Percentiles rank a stretch among this genome's conserved stretches.
phyloP scores from a whole-genome alignment of 352 stramenopile species.

The Phytophthora hibernalis region DNA sequence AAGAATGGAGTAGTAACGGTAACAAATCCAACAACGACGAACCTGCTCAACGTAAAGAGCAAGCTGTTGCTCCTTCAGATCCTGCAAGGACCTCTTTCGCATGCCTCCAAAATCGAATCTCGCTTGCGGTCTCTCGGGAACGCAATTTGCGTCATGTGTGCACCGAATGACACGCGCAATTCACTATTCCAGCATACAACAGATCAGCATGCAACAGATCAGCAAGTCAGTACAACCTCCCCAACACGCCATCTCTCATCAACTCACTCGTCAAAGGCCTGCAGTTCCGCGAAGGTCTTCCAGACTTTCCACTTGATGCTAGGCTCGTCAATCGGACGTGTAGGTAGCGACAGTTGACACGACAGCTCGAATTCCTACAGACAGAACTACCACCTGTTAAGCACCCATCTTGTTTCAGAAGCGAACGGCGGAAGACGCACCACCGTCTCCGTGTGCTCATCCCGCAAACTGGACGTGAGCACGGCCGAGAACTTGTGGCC shows the following conservation, averaged over 20 bases:
- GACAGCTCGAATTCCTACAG: constrained; percentile 76
- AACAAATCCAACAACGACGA: constrained; percentile 7
- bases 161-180: constrained; percentile 55
- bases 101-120: constrained; percentile 72
- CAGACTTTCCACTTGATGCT: constrained; percentile 84
- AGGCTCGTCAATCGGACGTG: constrained; percentile 61
- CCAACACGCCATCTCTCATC: background rate
- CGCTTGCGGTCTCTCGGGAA: constrained; percentile 78
- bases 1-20: constrained; percentile 8
- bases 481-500: constrained; percentile 59
- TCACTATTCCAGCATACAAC: constrained; percentile 44
- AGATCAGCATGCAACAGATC: constrained; percentile 2
- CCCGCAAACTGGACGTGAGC: constrained; percentile 58
- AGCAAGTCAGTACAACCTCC: constrained; percentile 7
- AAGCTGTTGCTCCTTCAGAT: constrained; percentile 77
- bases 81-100: constrained; percentile 71
- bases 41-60: constrained; percentile 76
- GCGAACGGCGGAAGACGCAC: constrained; percentile 33
- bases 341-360: constrained; percentile 67
- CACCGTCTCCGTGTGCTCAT: constrained; percentile 66
- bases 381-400: constrained; percentile 17
- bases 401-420: constrained; percentile 19
- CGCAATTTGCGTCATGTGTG: constrained; percentile 60
- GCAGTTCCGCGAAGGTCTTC: constrained; percentile 73
- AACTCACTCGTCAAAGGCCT: constrained; percentile 75